Conservation (phyloP, 495 filamentous ascomycete genomes). For the Penicillium antarcticum region DNA sequence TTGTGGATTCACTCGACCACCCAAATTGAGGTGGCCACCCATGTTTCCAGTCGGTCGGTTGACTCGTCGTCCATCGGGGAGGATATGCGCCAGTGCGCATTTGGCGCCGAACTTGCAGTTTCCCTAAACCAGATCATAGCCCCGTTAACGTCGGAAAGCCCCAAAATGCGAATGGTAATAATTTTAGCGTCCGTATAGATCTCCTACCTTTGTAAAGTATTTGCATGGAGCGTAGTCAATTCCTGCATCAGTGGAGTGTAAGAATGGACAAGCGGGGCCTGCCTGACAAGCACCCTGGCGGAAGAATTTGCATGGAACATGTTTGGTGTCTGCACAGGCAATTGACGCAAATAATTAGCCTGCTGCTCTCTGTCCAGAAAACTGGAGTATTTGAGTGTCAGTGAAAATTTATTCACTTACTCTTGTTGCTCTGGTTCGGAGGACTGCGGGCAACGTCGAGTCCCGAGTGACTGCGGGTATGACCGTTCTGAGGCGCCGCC, state of each 20-base stretch:
- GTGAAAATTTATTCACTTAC: conserved; percentile 42
- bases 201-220: conserved; percentile 91
- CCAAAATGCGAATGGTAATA: neutral
- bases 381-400: too few relatives aligned
- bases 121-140: conserved; percentile 53
- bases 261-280: conserved; percentile 91
- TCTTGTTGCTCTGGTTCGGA: conserved; percentile 67
- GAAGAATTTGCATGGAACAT: conserved; percentile 99
- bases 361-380: neutral
- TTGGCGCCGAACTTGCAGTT: conserved; percentile 99
- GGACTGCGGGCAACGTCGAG: conserved; percentile 66
- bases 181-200: neutral
- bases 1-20: conserved; percentile 69
- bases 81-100: conserved; percentile 92
- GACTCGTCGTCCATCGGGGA: conserved; percentile 88
- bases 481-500: conserved; percentile 37
- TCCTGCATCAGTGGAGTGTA: conserved; percentile 78
- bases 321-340: conserved; percentile 72
- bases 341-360: conserved; percentile 16
- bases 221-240: conserved; percentile 88
- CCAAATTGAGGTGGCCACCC: conserved; percentile 60
- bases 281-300: conserved; percentile 94
- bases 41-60: conserved; percentile 56
- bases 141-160: conserved; percentile 3
- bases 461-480: conserved; percentile 45